Percentiles rank a stretch among this genome's conserved stretches.
These are phyloP conservation scores for Corchorus olitorius DNA, from an alignment of 345 rosid species.

Conservation along the genomic window DNA sequence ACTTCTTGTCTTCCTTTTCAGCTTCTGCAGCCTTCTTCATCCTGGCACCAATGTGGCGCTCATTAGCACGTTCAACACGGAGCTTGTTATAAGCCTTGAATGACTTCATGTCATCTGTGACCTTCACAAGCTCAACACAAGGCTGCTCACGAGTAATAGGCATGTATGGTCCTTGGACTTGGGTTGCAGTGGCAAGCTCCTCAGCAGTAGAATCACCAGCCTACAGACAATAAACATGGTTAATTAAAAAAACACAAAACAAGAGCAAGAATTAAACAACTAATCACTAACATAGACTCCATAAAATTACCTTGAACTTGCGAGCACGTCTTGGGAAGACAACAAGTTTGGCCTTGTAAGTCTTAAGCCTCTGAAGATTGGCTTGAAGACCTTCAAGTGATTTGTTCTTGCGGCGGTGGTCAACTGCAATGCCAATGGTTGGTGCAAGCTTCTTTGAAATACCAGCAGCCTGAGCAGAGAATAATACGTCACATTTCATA, in stretches of 20 bases:
- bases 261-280: background rate
- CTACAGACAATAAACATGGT: constrained; percentile 32
- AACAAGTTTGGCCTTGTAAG: constrained; percentile 79
- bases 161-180: too few relatives aligned
- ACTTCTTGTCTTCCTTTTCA: constrained; percentile 93
- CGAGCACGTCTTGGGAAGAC: constrained; percentile 72
- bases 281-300: background rate
- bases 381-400: constrained; percentile 71
- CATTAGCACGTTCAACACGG: constrained; percentile 56
- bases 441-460: constrained; percentile 80
- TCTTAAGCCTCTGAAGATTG: constrained; percentile 70
- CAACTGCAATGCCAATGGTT: constrained; percentile 71
- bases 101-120: constrained; percentile 70
- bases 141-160: constrained; percentile 14
- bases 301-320: constrained; percentile 46
- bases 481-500: background rate
- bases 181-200: constrained; percentile 58
- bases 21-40: constrained; percentile 88
- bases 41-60: constrained; percentile 67
- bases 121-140: constrained; percentile 67
- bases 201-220: constrained; percentile 84
- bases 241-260: background rate
- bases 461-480: constrained; percentile 61
- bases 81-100: constrained; percentile 84
- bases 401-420: constrained; percentile 72